Percentiles rank a stretch among this genome's conserved stretches.
These are phyloP conservation scores for Colletotrichum spaethianum DNA, from an alignment of 2,329 filamentous ascomycete species.

Conservation along the genomic window DNA sequence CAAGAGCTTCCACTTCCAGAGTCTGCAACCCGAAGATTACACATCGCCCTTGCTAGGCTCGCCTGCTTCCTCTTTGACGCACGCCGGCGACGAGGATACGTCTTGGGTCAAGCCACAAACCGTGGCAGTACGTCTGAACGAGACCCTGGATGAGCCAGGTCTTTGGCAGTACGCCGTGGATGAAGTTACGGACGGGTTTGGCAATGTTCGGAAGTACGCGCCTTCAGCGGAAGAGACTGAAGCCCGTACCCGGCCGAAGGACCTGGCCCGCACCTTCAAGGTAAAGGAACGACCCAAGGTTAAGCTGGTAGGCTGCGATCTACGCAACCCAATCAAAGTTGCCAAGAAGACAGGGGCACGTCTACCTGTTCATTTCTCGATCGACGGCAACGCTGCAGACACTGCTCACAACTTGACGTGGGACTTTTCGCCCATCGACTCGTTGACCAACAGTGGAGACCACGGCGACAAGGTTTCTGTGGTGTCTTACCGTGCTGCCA, in stretches of 20 bases:
- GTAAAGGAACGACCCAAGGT: slow-evolving; percentile 90
- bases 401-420: slow-evolving; percentile 83
- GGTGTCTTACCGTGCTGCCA: slow-evolving; percentile 74
- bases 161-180: slow-evolving; percentile 93
- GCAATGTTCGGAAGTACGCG: slow-evolving; percentile 86
- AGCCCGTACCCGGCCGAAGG: slow-evolving; percentile 69
- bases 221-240: slow-evolving; percentile 78
- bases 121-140: slow-evolving; percentile 88
- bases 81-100: slow-evolving; percentile 74
- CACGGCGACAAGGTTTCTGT: slow-evolving; percentile 72
- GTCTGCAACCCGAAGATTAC: slow-evolving; percentile 90
- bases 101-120: slow-evolving; percentile 85
- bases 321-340: slow-evolving; percentile 85
- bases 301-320: slow-evolving; percentile 81
- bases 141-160: slow-evolving; percentile 85
- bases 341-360: slow-evolving; percentile 78
- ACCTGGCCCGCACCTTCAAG: slow-evolving; percentile 82
- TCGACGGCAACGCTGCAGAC: slow-evolving; percentile 71
- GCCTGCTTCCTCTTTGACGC: slow-evolving; percentile 69
- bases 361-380: slow-evolving; percentile 80
- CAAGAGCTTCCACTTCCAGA: slow-evolving; percentile 90
- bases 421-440: slow-evolving; percentile 83
- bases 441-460: slow-evolving; percentile 78
- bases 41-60: slow-evolving; percentile 81
- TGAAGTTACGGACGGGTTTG: slow-evolving; percentile 91